A percentile compares a stretch with the other conserved stretches of the same genome.
Conservation (phyloP, 768 basidiomycete genomes). For the Suillus tomentosus region DNA sequence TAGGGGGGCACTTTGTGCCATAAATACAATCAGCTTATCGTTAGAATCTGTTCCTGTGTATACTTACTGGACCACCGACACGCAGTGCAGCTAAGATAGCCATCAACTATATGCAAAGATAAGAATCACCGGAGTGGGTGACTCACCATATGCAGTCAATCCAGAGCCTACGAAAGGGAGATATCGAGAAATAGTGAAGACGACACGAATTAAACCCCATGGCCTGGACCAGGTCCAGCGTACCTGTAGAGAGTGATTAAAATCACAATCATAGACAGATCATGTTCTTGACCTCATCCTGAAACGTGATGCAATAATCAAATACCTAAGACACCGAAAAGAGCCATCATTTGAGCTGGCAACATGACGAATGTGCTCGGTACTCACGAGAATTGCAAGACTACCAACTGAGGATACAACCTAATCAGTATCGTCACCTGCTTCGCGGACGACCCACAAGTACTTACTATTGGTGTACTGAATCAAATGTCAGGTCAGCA, state of each 20-base stretch:
- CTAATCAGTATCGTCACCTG: not conserved
- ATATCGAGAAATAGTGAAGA: slow-evolving; percentile 25
- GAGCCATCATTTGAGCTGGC: not conserved
- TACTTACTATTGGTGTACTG: slow-evolving; percentile 22
- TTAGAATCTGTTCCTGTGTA: not conserved
- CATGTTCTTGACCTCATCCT: slow-evolving; percentile 11
- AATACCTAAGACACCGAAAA: slow-evolving; percentile 11
- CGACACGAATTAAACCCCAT: slow-evolving; percentile 19
- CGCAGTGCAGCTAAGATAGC: slow-evolving; percentile 3
- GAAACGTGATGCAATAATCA: slow-evolving; percentile 15
- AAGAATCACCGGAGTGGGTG: not conserved
- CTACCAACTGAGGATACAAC: slow-evolving; percentile 17
- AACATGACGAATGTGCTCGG: not conserved
- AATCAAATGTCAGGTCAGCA: not conserved
- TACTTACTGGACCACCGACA: slow-evolving; percentile 8
- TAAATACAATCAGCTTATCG: not conserved
- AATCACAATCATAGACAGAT: not conserved
- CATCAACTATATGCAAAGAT: not conserved
- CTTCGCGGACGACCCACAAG: not conserved
- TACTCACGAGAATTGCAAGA: slow-evolving; percentile 21
- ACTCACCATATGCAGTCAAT: slow-evolving; percentile 20
- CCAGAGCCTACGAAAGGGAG: slow-evolving; percentile 19
- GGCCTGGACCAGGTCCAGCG: slow-evolving; percentile 22
- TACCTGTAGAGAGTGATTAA: slow-evolving; percentile 11
- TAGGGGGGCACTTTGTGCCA: slow-evolving; percentile 7